These are phyloP conservation scores for Medicago lupulina DNA, from an alignment of 306 rosid genomes.

Conservation along the genomic window DNA sequence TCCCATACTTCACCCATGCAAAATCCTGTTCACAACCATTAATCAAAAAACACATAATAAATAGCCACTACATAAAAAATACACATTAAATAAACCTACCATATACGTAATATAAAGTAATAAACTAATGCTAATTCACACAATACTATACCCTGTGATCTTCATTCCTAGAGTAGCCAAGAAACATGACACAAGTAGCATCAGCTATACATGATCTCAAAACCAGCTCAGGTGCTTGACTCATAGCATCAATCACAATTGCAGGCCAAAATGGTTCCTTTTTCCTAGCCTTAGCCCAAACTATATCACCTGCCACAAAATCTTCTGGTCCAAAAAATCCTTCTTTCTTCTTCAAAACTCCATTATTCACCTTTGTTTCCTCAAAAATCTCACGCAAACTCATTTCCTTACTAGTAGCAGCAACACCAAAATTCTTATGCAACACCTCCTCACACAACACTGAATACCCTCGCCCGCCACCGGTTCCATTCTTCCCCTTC, in stretches of 20 bases:
- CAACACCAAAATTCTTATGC: slow-evolving; percentile 56
- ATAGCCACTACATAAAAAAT: slow-evolving; percentile 36
- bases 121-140: slow-evolving; percentile 17
- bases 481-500: slow-evolving; percentile 50
- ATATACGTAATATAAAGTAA: not conserved
- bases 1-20: slow-evolving; percentile 91
- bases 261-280: slow-evolving; percentile 94
- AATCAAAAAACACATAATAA: slow-evolving; percentile 19
- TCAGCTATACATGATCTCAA: slow-evolving; percentile 74
- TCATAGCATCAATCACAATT: slow-evolving; percentile 78
- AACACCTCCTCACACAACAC: slow-evolving; percentile 56
- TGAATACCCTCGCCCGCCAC: slow-evolving; percentile 48
- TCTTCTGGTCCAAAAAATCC: slow-evolving; percentile 74
- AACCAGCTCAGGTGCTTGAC: slow-evolving; percentile 84
- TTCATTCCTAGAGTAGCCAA: slow-evolving; percentile 70
- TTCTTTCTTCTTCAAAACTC: slow-evolving; percentile 47
- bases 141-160: slow-evolving; percentile 63
- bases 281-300: slow-evolving; percentile 81
- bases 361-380: slow-evolving; percentile 41
- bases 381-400: slow-evolving; percentile 37
- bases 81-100: slow-evolving; percentile 27
- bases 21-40: slow-evolving; percentile 74
- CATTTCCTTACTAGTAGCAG: slow-evolving; percentile 49
- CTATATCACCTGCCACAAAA: slow-evolving; percentile 76
- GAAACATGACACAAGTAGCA: slow-evolving; percentile 91